Evolutionary conservation across 805 yeast species (phyloP).

Genomic region (Lipomyces japonicus): DNA sequence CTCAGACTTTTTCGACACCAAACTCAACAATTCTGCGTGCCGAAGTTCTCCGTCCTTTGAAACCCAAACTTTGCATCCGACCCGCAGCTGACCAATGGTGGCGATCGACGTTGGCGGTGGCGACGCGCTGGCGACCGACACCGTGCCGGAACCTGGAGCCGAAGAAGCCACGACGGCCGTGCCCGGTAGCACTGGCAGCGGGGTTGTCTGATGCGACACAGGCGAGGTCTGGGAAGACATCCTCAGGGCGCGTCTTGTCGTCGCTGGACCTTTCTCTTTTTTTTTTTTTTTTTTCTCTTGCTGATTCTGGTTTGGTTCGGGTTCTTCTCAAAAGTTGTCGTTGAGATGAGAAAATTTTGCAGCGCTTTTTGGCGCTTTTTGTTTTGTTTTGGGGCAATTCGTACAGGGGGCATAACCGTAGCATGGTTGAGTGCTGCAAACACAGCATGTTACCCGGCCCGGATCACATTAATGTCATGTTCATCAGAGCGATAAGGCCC

Average conservation of each 20-base stretch:
- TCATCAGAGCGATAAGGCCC: too few relatives aligned
- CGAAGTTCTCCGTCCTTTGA: conserved; percentile 75
- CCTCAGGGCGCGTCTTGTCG: not conserved
- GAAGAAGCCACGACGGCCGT: not conserved
- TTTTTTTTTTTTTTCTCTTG: too few relatives aligned
- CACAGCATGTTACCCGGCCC: too few relatives aligned
- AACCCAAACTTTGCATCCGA: conserved; percentile 81
- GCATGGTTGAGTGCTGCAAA: too few relatives aligned
- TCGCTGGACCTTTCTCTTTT: too few relatives aligned
- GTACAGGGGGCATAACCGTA: too few relatives aligned
- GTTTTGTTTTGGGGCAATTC: too few relatives aligned
- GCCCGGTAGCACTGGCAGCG: conserved; percentile 1
- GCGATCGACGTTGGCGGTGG: conserved; percentile 28
- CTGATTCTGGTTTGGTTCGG: too few relatives aligned
- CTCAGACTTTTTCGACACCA: conserved; percentile 69
- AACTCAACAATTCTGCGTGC: conserved; percentile 79
- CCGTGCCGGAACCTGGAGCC: not conserved
- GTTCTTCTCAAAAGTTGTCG: too few relatives aligned
- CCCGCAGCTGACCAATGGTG: conserved; percentile 29
- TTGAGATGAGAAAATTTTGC: too few relatives aligned
- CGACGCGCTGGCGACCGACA: conserved; percentile 10
- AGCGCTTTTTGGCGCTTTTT: too few relatives aligned
- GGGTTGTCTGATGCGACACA: not conserved
- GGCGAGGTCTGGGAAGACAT: conserved; percentile 6
- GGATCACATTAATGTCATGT: too few relatives aligned